Conservation (phyloP, 352 stramenopile genomes). For the Pythium aphanidermatum region DNA sequence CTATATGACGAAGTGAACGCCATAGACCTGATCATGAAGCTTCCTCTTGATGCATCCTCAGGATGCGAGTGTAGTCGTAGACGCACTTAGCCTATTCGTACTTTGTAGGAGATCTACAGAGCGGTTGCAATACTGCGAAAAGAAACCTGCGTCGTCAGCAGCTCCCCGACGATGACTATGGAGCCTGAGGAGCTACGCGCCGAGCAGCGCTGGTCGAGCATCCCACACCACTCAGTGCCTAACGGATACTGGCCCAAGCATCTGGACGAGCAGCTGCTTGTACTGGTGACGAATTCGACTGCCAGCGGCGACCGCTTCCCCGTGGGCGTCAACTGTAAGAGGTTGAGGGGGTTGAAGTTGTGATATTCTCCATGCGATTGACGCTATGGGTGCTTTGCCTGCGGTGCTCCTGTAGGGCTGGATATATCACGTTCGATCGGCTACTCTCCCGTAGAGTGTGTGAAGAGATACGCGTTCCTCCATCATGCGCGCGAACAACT, state of each 20-base stretch:
- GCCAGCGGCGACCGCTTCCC: conserved; percentile 74
- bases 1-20: too few relatives aligned
- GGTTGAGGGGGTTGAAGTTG: too few relatives aligned
- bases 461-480: conserved; percentile 73
- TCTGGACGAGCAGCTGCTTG: conserved; percentile 55
- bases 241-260: conserved; percentile 36
- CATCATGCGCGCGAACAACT: conserved; percentile 38
- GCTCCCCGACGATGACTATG: conserved; percentile 21
- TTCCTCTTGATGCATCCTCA: too few relatives aligned
- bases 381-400: conserved; percentile 12
- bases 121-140: conserved; percentile 1
- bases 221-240: conserved; percentile 26
- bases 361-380: too few relatives aligned
- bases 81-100: conserved; percentile 11
- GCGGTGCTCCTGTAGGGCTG: conserved; percentile 36
- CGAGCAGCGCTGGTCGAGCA: conserved; percentile 66
- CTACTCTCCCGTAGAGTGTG: conserved; percentile 67
- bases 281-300: conserved; percentile 59
- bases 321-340: conserved; percentile 79
- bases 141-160: too few relatives aligned
- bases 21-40: too few relatives aligned
- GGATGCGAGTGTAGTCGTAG: too few relatives aligned
- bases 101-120: background rate
- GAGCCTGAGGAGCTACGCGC: conserved; percentile 43
- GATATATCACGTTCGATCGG: conserved; percentile 54